Evolutionary conservation across 2,329 filamentous ascomycete species (phyloP).

Genomic region (Camillea tinctor): DNA sequence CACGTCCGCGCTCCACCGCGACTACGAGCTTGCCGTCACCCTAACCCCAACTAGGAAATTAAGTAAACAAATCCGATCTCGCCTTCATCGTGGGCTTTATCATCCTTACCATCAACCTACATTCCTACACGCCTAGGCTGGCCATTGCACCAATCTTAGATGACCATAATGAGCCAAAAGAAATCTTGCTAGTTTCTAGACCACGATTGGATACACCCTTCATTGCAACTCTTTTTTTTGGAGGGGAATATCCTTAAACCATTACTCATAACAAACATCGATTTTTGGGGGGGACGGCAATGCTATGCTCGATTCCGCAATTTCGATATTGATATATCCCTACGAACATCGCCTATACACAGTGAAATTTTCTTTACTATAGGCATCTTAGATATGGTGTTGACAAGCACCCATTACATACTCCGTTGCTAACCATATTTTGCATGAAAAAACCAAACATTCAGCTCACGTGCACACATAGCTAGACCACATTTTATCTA

Average conservation of each 20-base stretch:
- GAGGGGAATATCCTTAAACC: too few relatives aligned
- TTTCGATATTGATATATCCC: not conserved
- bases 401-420: too few relatives aligned
- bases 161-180: not conserved
- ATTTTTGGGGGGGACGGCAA: not conserved
- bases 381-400: not conserved
- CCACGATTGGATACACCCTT: too few relatives aligned
- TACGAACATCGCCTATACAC: not conserved
- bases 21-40: not conserved
- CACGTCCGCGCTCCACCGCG: conserved; percentile 1
- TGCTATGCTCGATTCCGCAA: not conserved
- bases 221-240: too few relatives aligned
- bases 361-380: not conserved
- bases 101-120: not conserved
- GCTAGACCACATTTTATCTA: not conserved
- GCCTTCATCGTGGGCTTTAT: conserved; percentile 1
- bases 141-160: not conserved
- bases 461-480: conserved; percentile 5
- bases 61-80: conserved; percentile 27
- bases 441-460: not conserved
- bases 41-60: conserved; percentile 22
- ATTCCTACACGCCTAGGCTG: not conserved
- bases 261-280: too few relatives aligned
- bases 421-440: too few relatives aligned
- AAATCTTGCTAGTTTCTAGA: too few relatives aligned